A percentile compares a stretch with the other conserved stretches of the same genome.
Conservation (phyloP, 2,329 filamentous ascomycete genomes). For the Colletotrichum lini region DNA sequence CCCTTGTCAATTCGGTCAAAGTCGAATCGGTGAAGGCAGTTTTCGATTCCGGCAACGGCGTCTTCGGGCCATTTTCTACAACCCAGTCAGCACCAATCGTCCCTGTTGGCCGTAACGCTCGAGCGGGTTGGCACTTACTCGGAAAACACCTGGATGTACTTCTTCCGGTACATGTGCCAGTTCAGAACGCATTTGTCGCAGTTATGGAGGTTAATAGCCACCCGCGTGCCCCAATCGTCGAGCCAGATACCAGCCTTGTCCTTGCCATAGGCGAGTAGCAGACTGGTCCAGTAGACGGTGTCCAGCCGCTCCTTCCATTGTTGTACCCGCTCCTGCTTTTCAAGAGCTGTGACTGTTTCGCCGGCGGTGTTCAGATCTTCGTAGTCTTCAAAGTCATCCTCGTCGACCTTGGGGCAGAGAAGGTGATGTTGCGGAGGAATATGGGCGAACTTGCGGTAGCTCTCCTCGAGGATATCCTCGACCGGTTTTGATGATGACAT, state of each 20-base stretch:
- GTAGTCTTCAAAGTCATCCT: constrained; percentile 77
- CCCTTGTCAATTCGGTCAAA: constrained; percentile 73
- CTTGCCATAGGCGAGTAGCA: constrained; percentile 77
- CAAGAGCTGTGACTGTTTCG: constrained; percentile 60
- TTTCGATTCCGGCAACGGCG: constrained; percentile 65
- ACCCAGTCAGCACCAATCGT: constrained; percentile 43
- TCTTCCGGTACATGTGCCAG: constrained; percentile 79
- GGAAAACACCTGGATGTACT: constrained; percentile 73
- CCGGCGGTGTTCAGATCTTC: constrained; percentile 62
- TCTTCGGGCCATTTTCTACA: constrained; percentile 64
- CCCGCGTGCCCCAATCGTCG: constrained; percentile 69
- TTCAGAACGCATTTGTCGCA: constrained; percentile 81
- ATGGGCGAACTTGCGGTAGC: constrained; percentile 60
- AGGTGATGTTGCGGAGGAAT: constrained; percentile 71
- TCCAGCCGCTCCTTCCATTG: constrained; percentile 70
- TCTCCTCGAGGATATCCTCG: constrained; percentile 58
- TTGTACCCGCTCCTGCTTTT: constrained; percentile 68
- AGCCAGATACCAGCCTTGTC: constrained; percentile 73
- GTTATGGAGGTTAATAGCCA: constrained; percentile 71
- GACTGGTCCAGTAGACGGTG: constrained; percentile 76
- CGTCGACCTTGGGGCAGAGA: constrained; percentile 75
- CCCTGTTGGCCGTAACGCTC: not conserved
- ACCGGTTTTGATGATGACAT: constrained; percentile 54
- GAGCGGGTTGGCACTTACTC: constrained; percentile 60
- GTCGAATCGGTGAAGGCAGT: constrained; percentile 72